Conservation (phyloP, 176 grass and related monocot species). For the Oryza rufipogon region DNA sequence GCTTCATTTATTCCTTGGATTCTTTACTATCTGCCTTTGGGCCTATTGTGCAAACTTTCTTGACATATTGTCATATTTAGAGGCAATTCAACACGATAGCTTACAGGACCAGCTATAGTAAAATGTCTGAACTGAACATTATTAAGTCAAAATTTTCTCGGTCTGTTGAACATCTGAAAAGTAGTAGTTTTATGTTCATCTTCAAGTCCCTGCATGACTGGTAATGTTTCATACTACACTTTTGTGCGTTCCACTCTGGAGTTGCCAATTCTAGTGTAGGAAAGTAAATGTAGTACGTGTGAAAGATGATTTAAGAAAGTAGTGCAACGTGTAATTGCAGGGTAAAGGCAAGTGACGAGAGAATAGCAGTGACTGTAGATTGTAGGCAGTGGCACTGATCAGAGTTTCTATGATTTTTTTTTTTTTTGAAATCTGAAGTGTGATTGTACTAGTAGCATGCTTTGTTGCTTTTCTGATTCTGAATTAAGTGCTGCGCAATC, state of each 20-base stretch:
- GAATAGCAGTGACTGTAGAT: too few species aligned
- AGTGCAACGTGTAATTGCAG: too few species aligned
- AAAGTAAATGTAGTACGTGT: too few species aligned
- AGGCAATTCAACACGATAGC: conserved; percentile 27
- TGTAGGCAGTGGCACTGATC: too few species aligned
- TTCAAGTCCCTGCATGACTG: neutral
- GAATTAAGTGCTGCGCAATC: too few species aligned
- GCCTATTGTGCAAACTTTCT: conserved; percentile 35
- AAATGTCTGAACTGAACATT: neutral
- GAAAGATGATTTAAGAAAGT: too few species aligned
- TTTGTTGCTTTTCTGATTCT: too few species aligned
- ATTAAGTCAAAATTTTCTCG: neutral
- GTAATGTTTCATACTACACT: neutral
- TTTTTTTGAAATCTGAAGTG: too few species aligned
- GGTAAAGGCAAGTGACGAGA: too few species aligned
- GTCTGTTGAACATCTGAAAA: neutral
- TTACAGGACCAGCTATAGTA: conserved; percentile 22
- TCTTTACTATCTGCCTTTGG: conserved; percentile 37
- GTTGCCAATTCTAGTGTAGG: neutral
- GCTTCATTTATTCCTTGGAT: conserved; percentile 33
- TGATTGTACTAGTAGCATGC: too few species aligned
- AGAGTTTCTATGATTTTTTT: too few species aligned
- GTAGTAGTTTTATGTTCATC: neutral
- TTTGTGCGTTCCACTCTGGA: neutral
- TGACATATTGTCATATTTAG: conserved; percentile 15